phyloP scores from a whole-genome alignment of 2,329 filamentous ascomycete species.

The Fusarium aywerte region DNA sequence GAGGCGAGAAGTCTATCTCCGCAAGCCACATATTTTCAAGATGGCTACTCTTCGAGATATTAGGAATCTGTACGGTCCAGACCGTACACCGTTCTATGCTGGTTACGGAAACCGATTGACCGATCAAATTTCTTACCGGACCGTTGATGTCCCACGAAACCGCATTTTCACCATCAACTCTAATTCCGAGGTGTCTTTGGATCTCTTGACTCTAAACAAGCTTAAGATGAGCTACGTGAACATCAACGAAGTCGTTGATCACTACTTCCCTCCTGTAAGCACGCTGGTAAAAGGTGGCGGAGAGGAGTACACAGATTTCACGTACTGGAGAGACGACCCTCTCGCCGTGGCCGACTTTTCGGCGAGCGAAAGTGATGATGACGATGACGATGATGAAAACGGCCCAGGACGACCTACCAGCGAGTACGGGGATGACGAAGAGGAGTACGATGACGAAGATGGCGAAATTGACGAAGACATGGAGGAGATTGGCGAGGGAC shows the following conservation, averaged over 20 bases:
- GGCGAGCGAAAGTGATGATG: slow-evolving; percentile 74
- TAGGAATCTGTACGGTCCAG: slow-evolving; percentile 81
- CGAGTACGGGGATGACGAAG: slow-evolving; percentile 58
- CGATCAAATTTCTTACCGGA: slow-evolving; percentile 94
- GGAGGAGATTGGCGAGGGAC: slow-evolving; percentile 53
- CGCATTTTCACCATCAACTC: slow-evolving; percentile 99
- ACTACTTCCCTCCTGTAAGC: slow-evolving; percentile 94
- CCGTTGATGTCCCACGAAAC: slow-evolving; percentile 92
- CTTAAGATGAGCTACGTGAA: slow-evolving; percentile 97
- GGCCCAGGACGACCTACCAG: slow-evolving; percentile 63
- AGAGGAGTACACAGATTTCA: slow-evolving; percentile 97
- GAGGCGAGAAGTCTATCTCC: slow-evolving; percentile 89
- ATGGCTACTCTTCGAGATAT: slow-evolving; percentile 98
- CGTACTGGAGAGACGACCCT: slow-evolving; percentile 90
- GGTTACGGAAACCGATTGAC: slow-evolving; percentile 97
- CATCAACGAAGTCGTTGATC: slow-evolving; percentile 96
- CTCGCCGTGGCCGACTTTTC: slow-evolving; percentile 90
- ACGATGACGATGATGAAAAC: slow-evolving; percentile 65
- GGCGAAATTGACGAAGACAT: slow-evolving; percentile 57
- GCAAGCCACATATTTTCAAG: slow-evolving; percentile 98
- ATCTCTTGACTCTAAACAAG: slow-evolving; percentile 89
- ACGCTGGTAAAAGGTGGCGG: slow-evolving; percentile 88
- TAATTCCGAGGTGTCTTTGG: slow-evolving; percentile 93
- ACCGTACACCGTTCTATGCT: slow-evolving; percentile 89
- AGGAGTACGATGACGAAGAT: slow-evolving; percentile 58